phyloP scores from a whole-genome alignment of 768 basidiomycete genomes.

The Serendipita indica region DNA sequence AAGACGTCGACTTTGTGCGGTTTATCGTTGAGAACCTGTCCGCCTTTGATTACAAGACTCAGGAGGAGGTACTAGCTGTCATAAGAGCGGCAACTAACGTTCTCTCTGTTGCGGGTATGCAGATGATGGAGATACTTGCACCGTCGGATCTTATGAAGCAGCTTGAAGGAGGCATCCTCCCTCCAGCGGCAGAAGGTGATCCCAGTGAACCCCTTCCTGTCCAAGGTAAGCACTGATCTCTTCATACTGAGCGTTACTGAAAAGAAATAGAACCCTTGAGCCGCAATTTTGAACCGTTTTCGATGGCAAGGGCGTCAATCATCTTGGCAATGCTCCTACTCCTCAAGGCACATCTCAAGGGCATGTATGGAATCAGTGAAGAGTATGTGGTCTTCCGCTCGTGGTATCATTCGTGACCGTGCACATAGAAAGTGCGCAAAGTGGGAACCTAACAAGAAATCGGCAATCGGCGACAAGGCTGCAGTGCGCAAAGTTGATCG shows the following conservation, averaged over 20 bases:
- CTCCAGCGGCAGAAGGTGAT: too few relatives aligned
- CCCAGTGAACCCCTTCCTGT: background rate
- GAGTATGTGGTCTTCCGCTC: slow-evolving; percentile 44
- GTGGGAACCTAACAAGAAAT: slow-evolving; percentile 80
- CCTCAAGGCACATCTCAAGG: slow-evolving; percentile 74
- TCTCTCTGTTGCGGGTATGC: slow-evolving; percentile 67
- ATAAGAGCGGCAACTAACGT: slow-evolving; percentile 63
- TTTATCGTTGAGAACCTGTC: slow-evolving; percentile 95
- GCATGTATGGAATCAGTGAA: slow-evolving; percentile 72
- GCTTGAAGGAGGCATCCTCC: too few relatives aligned
- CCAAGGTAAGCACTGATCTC: background rate
- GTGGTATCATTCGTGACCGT: background rate
- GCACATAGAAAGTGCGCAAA: slow-evolving; percentile 71
- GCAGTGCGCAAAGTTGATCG: slow-evolving; percentile 46
- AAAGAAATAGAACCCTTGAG: background rate
- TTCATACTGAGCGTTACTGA: background rate
- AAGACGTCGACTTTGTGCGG: slow-evolving; percentile 71
- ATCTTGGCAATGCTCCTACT: slow-evolving; percentile 75
- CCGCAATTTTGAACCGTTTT: slow-evolving; percentile 6
- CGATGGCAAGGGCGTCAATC: slow-evolving; percentile 34
- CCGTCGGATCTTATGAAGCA: slow-evolving; percentile 56
- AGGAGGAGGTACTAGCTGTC: slow-evolving; percentile 81
- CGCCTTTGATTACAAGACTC: slow-evolving; percentile 84
- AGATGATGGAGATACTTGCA: slow-evolving; percentile 57
- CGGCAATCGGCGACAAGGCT: slow-evolving; percentile 70